phyloP scores from a whole-genome alignment of 2,329 filamentous ascomycete genomes.

The Alternaria sp. region DNA sequence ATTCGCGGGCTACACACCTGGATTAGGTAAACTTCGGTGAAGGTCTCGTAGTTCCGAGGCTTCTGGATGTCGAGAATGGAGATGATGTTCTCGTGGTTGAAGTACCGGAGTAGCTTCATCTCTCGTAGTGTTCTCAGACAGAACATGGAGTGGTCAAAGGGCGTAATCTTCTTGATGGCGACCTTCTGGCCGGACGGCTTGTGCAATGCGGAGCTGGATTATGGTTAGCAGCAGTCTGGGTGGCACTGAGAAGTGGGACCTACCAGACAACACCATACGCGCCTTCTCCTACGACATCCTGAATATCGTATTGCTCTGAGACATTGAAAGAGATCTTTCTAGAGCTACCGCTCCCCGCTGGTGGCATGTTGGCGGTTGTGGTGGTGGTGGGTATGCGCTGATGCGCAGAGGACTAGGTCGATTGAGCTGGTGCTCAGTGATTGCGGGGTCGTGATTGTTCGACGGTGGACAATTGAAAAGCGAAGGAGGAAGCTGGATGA shows the following conservation, averaged over 20 bases:
- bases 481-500: slow-evolving; percentile 3
- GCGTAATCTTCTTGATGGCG: slow-evolving; percentile 99
- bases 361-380: slow-evolving; percentile 46
- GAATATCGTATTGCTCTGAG: slow-evolving; percentile 98
- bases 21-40: slow-evolving; percentile 98
- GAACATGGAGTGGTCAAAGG: slow-evolving; percentile 99
- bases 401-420: slow-evolving; percentile 25
- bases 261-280: slow-evolving; percentile 99
- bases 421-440: slow-evolving; percentile 26
- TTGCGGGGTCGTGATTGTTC: slow-evolving; percentile 20
- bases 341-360: slow-evolving; percentile 61
- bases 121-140: slow-evolving; percentile 94
- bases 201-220: slow-evolving; percentile 86
- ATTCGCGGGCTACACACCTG: slow-evolving; percentile 66
- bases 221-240: slow-evolving; percentile 28
- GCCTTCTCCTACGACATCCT: slow-evolving; percentile 98
- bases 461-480: slow-evolving; percentile 1
- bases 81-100: slow-evolving; percentile 99
- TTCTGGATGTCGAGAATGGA: slow-evolving; percentile 99
- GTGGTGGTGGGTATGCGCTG: slow-evolving; percentile 27
- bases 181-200: slow-evolving; percentile 99
- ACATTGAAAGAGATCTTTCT: slow-evolving; percentile 99
- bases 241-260: slow-evolving; percentile 48
- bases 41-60: slow-evolving; percentile 92
- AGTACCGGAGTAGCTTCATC: slow-evolving; percentile 98